Base-by-base conservation (phyloP, 2,329 filamentous ascomycete genomes). In the Penicillium occitanis region DNA sequence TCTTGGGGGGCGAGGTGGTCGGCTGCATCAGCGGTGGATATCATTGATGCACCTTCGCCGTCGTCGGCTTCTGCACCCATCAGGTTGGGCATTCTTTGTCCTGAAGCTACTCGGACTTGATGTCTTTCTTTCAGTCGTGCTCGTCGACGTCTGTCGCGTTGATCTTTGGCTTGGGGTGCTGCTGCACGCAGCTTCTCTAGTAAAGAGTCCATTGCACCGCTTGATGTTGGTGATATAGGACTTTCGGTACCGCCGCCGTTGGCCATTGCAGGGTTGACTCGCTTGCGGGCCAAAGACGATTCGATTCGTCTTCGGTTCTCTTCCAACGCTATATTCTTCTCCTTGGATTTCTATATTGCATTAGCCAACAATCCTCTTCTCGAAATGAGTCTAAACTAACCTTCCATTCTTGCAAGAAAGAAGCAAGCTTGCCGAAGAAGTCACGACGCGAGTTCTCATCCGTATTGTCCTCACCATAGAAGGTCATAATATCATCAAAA, bases 131-230 rank as follows among this genome's bases (percentile, higher is more conserved):
- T 96, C 71, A 98, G 86, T 64, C 94, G 86, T 46, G 93, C 93
- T 70, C 94, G 88, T 66, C 94, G 88, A 69, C 95, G 88, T 71
- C 93, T 88, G 77, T 98, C 95, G 74, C 94, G 87, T 77, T 96
- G 91, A 77, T 97, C 93, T 76, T 91, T 86, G 33, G 91, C 88
- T 80, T 97, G 92, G 35, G 95, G 94, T 65, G 93, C 94, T 0
- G 95, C 95, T 65, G 93, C 93, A 66, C 95, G 90, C 65, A 99
- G 83, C 80, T 98, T 98, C 86, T 97, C 92, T 59, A 99, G 87
- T 28, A 99, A 83, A 48, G 91, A 92, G 80, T 99, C 95, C 93
- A 99, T 98, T 62, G 93, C 95, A 63, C 94, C 95, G 6, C 92
- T 92, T 65, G 87, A 90, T 37, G 86, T 85, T 28, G 92, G 90